Percentiles rank a stretch among this genome's conserved stretches.
Evolutionary conservation across 2,329 filamentous ascomycete species (phyloP).

Genomic region (Talaromyces sp.): DNA sequence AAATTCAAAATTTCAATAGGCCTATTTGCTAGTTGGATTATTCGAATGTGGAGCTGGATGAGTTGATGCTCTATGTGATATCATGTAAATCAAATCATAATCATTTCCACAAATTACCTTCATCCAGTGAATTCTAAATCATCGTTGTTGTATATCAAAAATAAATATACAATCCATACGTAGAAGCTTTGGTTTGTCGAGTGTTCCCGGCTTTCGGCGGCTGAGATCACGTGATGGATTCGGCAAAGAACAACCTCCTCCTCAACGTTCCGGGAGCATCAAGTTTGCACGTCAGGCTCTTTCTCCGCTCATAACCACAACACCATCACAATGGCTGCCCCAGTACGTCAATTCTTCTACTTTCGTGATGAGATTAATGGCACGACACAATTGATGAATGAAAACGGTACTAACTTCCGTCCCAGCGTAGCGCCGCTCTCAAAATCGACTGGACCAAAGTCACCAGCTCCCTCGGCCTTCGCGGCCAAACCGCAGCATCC

Average conservation of each 20-base stretch:
- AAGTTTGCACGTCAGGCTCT: constrained; percentile 21
- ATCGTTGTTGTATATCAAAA: not conserved
- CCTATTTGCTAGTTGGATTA: not conserved
- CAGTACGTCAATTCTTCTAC: constrained; percentile 31
- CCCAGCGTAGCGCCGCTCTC: constrained; percentile 91
- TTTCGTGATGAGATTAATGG: not conserved
- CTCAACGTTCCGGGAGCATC: constrained; percentile 19
- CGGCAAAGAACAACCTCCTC: constrained; percentile 19
- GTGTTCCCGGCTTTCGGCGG: constrained; percentile 17
- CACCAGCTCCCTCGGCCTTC: constrained; percentile 88
- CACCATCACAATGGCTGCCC: constrained; percentile 28
- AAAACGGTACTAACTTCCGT: constrained; percentile 24
- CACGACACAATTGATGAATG: constrained; percentile 4
- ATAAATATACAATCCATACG: too few relatives aligned
- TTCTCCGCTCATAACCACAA: constrained; percentile 22
- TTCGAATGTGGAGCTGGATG: constrained; percentile 1
- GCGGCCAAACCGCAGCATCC: constrained; percentile 86
- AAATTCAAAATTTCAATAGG: not conserved
- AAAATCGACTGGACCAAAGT: constrained; percentile 99
- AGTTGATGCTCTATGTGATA: constrained; percentile 3
- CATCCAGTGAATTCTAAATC: not conserved
- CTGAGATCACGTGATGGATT: constrained; percentile 15
- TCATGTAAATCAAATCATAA: constrained; percentile 7
- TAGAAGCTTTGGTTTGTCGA: not conserved
- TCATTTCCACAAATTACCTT: not conserved